Evolutionary conservation across 78 protist genomes (phyloP).

Genomic region (Dictyostelium citrinum): DNA sequence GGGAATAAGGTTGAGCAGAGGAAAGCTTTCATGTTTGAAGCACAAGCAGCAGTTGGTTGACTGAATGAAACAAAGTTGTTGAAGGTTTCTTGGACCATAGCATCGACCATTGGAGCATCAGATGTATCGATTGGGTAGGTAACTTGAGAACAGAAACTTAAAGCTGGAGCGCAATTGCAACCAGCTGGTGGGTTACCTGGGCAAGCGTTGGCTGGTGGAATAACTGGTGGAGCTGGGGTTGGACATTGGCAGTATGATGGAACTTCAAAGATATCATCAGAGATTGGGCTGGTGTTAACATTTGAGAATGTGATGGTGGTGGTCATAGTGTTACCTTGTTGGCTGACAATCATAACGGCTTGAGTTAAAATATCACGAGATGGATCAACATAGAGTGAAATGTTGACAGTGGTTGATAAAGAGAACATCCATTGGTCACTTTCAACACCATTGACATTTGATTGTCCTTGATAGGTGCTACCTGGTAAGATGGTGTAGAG

Average conservation of each 20-base stretch:
- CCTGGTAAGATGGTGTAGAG: constrained; percentile 24
- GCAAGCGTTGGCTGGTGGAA: constrained; percentile 22
- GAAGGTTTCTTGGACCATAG: not conserved
- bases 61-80: not conserved
- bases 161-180: not conserved
- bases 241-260: constrained; percentile 23
- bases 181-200: constrained; percentile 61
- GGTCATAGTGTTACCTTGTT: not conserved
- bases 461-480: not conserved
- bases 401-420: not conserved
- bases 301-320: constrained; percentile 6
- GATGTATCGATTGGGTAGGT: constrained; percentile 9
- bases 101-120: not conserved
- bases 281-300: not conserved
- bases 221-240: constrained; percentile 41
- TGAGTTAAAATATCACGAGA: not conserved
- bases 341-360: not conserved
- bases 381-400: not conserved
- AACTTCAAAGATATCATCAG: not conserved
- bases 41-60: not conserved
- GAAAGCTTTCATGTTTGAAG: not conserved
- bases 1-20: constrained; percentile 46
- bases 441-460: not conserved
- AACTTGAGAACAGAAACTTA: constrained; percentile 23
- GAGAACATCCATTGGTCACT: not conserved